A percentile compares a stretch with the other conserved stretches of the same genome.
phyloP scores from a whole-genome alignment of 164 flowering plant genomes.

The Vitis cinerea region DNA sequence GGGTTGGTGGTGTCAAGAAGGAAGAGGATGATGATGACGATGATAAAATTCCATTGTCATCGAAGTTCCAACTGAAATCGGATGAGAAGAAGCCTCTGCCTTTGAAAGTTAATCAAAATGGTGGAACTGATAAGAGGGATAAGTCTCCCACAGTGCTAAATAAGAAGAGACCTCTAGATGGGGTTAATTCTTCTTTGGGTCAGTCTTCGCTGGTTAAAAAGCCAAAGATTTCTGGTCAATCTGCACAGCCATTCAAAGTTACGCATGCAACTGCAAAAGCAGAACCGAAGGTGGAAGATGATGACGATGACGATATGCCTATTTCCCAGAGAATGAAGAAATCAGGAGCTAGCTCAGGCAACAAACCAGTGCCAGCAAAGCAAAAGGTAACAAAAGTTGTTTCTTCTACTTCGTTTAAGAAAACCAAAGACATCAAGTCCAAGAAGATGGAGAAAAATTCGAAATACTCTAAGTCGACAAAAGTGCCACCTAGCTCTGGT shows the following conservation, averaged over 20 bases:
- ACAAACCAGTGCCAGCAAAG: conserved; percentile 41
- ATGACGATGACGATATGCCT: conserved; percentile 67
- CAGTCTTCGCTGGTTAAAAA: conserved; percentile 52
- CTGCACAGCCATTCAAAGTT: conserved; percentile 29
- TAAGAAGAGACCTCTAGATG: conserved; percentile 63
- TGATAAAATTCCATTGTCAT: conserved; percentile 69
- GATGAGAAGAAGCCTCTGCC: conserved; percentile 54
- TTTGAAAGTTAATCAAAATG: conserved; percentile 60
- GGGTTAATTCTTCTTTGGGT: conserved; percentile 26
- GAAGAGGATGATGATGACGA: conserved; percentile 52
- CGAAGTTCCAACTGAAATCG: conserved; percentile 40
- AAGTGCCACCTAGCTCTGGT: conserved; percentile 72
- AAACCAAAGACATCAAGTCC: conserved; percentile 37
- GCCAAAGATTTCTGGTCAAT: conserved; percentile 44
- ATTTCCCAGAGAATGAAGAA: conserved; percentile 73
- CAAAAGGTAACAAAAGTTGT: conserved; percentile 32
- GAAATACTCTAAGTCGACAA: conserved; percentile 67
- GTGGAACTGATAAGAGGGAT: conserved; percentile 36
- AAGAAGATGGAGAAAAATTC: conserved; percentile 56
- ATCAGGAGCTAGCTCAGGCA: conserved; percentile 25
- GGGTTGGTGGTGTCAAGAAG: neutral
- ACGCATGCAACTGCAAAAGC: conserved; percentile 50
- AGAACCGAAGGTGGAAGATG: conserved; percentile 39
- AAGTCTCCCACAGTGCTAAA: conserved; percentile 32
- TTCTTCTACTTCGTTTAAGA: conserved; percentile 49